Conservation (phyloP, 2,329 filamentous ascomycete genomes). For the Penicillium sp. region DNA sequence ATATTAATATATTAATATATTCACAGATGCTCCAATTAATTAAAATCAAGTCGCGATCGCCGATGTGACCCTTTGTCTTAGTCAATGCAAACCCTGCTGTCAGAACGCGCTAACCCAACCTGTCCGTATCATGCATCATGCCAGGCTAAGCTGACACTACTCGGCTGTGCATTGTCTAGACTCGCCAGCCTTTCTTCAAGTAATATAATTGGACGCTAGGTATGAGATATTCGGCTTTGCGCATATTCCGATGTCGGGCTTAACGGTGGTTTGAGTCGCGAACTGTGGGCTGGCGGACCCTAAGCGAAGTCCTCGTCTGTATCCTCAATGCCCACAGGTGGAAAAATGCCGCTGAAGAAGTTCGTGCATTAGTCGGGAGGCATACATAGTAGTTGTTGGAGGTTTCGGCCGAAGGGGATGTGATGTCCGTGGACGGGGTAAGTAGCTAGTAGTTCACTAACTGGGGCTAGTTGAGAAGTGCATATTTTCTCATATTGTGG, state of each 20-base stretch:
- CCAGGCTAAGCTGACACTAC: not conserved
- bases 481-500: not conserved
- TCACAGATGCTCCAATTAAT: not conserved
- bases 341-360: not conserved
- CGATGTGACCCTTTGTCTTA: not conserved
- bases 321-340: not conserved
- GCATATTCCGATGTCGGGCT: not conserved
- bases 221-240: not conserved
- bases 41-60: not conserved
- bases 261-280: too few relatives aligned
- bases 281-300: not conserved
- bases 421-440: not conserved
- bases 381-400: not conserved
- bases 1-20: not conserved
- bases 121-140: not conserved
- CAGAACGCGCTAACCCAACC: not conserved
- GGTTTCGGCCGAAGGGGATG: not conserved
- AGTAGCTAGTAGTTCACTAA: not conserved
- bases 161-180: constrained; percentile 6
- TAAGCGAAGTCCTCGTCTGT: not conserved
- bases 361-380: not conserved
- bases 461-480: not conserved
- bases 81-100: not conserved
- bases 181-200: constrained; percentile 5
- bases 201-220: constrained; percentile 3